phyloP scores from a whole-genome alignment of 164 flowering plant species.

The Magnolia changhungtana region DNA sequence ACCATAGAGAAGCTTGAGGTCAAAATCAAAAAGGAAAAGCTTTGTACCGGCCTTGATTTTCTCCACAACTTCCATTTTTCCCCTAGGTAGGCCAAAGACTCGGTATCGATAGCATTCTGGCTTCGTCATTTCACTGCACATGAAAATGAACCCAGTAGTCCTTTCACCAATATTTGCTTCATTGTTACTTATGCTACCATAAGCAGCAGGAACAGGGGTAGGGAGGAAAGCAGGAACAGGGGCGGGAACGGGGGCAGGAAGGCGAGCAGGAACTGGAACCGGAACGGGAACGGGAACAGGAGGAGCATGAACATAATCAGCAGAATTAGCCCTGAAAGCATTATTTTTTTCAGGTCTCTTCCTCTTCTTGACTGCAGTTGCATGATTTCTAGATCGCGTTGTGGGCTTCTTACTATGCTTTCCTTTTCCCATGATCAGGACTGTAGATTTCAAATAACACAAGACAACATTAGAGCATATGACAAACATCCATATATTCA shows the following conservation, averaged over 20 bases:
- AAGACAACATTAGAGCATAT: neutral
- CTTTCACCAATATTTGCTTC: neutral
- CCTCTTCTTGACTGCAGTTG: neutral
- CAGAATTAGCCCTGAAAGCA: too few relatives aligned
- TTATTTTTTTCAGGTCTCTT: neutral
- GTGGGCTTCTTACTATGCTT: neutral
- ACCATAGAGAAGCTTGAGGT: constrained; percentile 18
- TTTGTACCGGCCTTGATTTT: constrained; percentile 10
- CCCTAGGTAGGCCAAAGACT: constrained; percentile 13
- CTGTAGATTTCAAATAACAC: neutral
- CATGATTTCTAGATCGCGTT: neutral
- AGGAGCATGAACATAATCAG: too few relatives aligned
- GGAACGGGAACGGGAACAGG: too few relatives aligned
- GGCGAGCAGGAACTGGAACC: neutral
- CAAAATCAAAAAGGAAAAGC: constrained; percentile 14
- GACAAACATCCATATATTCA: too few relatives aligned
- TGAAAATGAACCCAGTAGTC: constrained; percentile 14
- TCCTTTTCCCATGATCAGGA: neutral
- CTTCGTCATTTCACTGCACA: constrained; percentile 14
- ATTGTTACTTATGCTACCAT: neutral
- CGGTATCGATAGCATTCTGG: constrained; percentile 14
- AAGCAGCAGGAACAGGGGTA: neutral
- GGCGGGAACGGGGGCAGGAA: neutral
- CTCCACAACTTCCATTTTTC: constrained; percentile 9
- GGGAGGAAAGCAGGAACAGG: neutral